Evolutionary conservation across 805 yeast genomes (phyloP).

Genomic region (Brettanomyces nanus): DNA sequence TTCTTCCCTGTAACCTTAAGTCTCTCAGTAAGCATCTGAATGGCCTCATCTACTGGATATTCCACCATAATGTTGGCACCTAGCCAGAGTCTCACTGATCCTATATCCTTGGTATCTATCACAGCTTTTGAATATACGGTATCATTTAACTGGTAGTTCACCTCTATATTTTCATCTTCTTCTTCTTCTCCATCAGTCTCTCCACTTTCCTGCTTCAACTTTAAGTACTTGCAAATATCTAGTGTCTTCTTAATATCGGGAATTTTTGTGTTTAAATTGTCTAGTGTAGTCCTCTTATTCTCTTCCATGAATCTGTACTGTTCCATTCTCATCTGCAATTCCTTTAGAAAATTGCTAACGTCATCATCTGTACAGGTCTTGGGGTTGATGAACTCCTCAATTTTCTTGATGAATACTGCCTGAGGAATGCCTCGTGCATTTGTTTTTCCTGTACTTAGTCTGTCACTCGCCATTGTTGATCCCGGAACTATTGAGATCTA

Average conservation of each 20-base stretch:
- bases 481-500: too few species aligned
- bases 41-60: constrained; percentile 85
- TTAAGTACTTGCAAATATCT: constrained; percentile 57
- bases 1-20: constrained; percentile 54
- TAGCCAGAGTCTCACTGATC: constrained; percentile 80
- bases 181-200: constrained; percentile 24
- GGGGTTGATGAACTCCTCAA: constrained; percentile 59
- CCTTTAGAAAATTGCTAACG: constrained; percentile 42
- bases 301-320: constrained; percentile 86
- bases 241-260: constrained; percentile 92
- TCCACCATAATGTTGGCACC: constrained; percentile 98
- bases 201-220: constrained; percentile 34
- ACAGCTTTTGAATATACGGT: constrained; percentile 82
- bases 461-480: constrained; percentile 13
- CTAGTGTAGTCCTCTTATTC: constrained; percentile 39
- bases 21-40: constrained; percentile 54
- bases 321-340: constrained; percentile 81
- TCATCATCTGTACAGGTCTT: constrained; percentile 27
- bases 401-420: constrained; percentile 87
- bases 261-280: constrained; percentile 56
- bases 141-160: constrained; percentile 86
- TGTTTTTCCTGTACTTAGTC: constrained; percentile 42
- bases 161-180: constrained; percentile 37
- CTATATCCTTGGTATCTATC: constrained; percentile 47
- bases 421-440: constrained; percentile 96